Evolutionary conservation across 1,284 basidiomycete genomes (phyloP).

Genomic region (Heterobasidion irregulare): DNA sequence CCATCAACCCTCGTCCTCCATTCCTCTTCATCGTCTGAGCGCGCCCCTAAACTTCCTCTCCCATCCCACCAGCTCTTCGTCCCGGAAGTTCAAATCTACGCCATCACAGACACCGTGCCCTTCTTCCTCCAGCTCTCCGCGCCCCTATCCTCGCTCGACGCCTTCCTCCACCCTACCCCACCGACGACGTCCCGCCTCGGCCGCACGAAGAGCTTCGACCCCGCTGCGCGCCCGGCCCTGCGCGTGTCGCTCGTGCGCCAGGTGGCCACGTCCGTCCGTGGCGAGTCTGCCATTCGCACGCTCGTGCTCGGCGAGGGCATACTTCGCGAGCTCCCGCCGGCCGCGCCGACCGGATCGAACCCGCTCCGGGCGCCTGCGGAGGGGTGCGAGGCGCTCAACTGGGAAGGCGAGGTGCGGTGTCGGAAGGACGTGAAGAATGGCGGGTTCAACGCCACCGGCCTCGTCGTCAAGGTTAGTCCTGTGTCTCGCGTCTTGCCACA

Average conservation of each 20-base stretch:
- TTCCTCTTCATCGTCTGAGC: neutral
- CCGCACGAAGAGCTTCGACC: constrained; percentile 1
- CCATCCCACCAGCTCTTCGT: constrained; percentile 33
- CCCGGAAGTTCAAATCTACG: constrained; percentile 45
- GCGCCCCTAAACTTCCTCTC: neutral
- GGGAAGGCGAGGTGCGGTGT: constrained; percentile 22
- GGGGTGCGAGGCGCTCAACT: constrained; percentile 17
- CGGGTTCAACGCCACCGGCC: constrained; percentile 15
- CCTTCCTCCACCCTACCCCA: constrained; percentile 23
- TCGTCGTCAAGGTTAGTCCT: constrained; percentile 30
- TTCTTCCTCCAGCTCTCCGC: constrained; percentile 56
- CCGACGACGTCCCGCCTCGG: constrained; percentile 11
- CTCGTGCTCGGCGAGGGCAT: constrained; percentile 29
- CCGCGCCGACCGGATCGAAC: constrained; percentile 6
- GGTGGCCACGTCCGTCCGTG: constrained; percentile 22
- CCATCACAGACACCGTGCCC: constrained; percentile 43
- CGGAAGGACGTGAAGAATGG: constrained; percentile 14
- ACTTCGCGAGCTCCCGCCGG: constrained; percentile 29
- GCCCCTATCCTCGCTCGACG: constrained; percentile 29
- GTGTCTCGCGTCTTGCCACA: neutral
- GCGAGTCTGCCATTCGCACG: constrained; percentile 25
- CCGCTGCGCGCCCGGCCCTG: constrained; percentile 19
- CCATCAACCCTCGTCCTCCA: neutral
- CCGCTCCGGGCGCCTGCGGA: constrained; percentile 6
- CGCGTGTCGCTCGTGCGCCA: constrained; percentile 36